Base-by-base conservation (phyloP, 495 filamentous ascomycete genomes). In the Penicillium argentinense region DNA sequence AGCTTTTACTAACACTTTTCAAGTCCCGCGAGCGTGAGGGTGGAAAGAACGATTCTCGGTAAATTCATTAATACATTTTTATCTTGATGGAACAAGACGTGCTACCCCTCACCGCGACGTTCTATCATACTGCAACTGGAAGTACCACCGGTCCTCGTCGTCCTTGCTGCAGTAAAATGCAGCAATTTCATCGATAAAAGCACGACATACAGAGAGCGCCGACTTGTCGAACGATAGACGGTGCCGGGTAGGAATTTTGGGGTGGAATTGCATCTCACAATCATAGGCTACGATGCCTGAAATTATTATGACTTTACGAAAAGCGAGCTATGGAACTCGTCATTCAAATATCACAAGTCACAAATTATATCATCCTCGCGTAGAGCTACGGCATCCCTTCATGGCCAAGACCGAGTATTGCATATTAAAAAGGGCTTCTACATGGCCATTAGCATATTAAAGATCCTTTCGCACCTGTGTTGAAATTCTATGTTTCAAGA, bases 21-120 rank as follows among this genome's bases (percentile, higher is more conserved):
- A 34, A 73, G 69, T 19, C 48, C 39, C 57, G 58, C 27, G 68
- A 70, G 54, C 61, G 57, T 28, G 57, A 65, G 22, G 70, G 59
- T 28, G 39, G 41, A 42, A 67, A 58, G 49, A 68, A 73, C 45
- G 52, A 62, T 36, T 39, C 47, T 33, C 55, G 56, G 42, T 62
- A 63, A 54, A 60, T 36, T 1, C 17, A 12, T 1, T n/a, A 5
- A 8, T 12, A 21, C 12, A 36, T 19, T 21, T 3, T 18, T 12
- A 18, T 8, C 33, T 7, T 36, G 17, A 36, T 22, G 33, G 33
- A 36, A 36, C 17, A 3, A n/a, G 4, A 21, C 16, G 6, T 12
- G n/a, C 16, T 18, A 1, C 14, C 11, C 5, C 33, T 36, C 17
- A 14, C 25, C 11, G 25, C 25, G 11, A 19, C 17, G 21, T 36